phyloP scores from a whole-genome alignment of 164 flowering plant genomes.

The Tetrastigma voinierianum region DNA sequence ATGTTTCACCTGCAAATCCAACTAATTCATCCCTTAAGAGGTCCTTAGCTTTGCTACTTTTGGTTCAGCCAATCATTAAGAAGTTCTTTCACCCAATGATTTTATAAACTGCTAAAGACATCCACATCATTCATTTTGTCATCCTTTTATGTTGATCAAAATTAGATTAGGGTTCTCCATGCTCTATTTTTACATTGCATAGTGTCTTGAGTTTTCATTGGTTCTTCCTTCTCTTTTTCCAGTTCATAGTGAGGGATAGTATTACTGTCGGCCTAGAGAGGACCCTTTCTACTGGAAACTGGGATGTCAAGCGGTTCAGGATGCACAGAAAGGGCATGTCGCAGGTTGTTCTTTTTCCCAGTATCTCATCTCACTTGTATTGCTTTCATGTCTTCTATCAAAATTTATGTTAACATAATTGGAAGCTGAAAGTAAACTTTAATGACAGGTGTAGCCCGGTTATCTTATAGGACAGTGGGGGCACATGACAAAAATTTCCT shows the following conservation, averaged over 20 bases:
- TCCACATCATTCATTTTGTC: no score
- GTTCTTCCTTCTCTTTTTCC: background rate
- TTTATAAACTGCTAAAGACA: no score
- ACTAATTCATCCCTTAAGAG: no score
- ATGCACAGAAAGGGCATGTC: constrained; percentile 91
- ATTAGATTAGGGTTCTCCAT: no score
- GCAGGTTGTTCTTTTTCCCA: constrained; percentile 48
- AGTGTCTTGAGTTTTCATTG: background rate
- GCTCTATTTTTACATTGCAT: background rate
- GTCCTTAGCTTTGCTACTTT: no score
- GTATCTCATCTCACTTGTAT: background rate
- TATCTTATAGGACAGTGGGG: constrained; percentile 82
- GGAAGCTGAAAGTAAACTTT: constrained; percentile 4
- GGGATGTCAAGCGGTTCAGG: constrained; percentile 74
- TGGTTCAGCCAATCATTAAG: no score
- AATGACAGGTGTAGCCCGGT: constrained; percentile 65
- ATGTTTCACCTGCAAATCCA: no score
- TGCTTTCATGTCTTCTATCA: constrained; percentile 7
- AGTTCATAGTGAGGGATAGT: constrained; percentile 34
- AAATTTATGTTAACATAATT: background rate
- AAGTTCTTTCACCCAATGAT: no score
- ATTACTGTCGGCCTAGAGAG: constrained; percentile 77
- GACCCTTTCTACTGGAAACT: constrained; percentile 90
- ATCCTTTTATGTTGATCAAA: no score
- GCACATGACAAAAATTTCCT: constrained; percentile 73